Percentiles rank a stretch among this genome's conserved stretches.
Conservation (phyloP, 148 eudicot genomes). For the Rhododendron simsii region DNA sequence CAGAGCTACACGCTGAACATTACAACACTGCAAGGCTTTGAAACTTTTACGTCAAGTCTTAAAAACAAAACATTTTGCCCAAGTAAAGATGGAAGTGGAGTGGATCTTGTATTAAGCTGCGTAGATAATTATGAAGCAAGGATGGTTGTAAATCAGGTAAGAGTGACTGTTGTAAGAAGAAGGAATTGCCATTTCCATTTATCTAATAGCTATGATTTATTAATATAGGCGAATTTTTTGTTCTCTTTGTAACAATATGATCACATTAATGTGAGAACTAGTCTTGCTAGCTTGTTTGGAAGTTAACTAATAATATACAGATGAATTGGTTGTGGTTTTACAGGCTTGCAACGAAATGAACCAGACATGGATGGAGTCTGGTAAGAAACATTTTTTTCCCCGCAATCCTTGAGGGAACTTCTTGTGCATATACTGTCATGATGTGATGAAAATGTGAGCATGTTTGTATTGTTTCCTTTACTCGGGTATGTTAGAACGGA, state of each 20-base stretch:
- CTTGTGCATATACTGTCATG: background rate
- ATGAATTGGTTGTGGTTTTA: constrained; percentile 17
- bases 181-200: background rate
- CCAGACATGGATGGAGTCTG: constrained; percentile 99
- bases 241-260: background rate
- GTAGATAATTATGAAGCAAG: constrained; percentile 99
- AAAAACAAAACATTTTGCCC: constrained; percentile 62
- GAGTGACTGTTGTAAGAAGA: background rate
- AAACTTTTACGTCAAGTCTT: constrained; percentile 82
- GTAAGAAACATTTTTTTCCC: constrained; percentile 27
- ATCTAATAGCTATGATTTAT: background rate
- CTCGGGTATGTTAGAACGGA: background rate
- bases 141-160: constrained; percentile 99
- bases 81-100: constrained; percentile 72
- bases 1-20: constrained; percentile 95
- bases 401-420: background rate
- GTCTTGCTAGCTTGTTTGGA: background rate
- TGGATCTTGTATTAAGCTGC: constrained; percentile 96
- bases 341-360: constrained; percentile 95
- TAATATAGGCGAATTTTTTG: no score
- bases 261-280: background rate
- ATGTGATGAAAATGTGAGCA: background rate
- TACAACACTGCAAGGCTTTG: constrained; percentile 93
- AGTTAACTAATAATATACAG: background rate
- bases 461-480: background rate